Evolutionary conservation across 2,329 filamentous ascomycete genomes (phyloP), one percentile per base, ranked within the genome.

Genomic region (Pseudocercospora ulei): DNA sequence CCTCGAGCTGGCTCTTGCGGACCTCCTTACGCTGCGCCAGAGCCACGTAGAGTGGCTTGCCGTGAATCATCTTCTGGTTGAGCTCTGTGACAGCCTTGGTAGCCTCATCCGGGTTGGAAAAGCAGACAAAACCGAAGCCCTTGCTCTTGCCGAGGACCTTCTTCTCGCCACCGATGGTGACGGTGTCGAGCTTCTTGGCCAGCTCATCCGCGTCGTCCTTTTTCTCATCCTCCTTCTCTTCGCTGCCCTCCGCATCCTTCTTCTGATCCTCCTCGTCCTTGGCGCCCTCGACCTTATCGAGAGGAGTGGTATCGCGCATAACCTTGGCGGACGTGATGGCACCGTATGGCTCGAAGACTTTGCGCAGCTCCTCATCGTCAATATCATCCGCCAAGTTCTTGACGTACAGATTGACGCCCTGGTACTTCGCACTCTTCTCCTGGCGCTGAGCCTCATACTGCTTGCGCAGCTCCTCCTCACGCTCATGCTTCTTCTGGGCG

Each of bases 401-500:
- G 70, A 98, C 90, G 72, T 98, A 98, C 34, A 98, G 76, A 72
- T 98, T 98, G 65, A 98, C 90, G 54, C 90, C 90, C 70, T 94
- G 86, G 70, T 98, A 98, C 73, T 98, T 98, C 71, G 78, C 92
- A 64, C 86, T 87, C 75, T 98, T 98, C 76, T 98, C 90, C 57
- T 92, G 74, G 58, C 90, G 88, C 57, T 86, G 86, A 59, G 88
- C 88, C 69, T 98, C 90, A 66, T 98, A 96, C 60, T 94, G 93
- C 74, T 85, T 93, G 70, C 90, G 87, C 46, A 98, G 80, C 69
- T 98, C 90, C 71, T 98, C 90, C 72, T 98, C 90, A 59, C 90
- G 90, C 73, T 98, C 90, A 64, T 96, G 90, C 76, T 98, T 98
- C 83, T 98, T 98, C 74, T 96, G 90, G 42, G 90, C 90, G 64